Percentiles rank a stretch among this genome's conserved stretches.
These are phyloP conservation scores for Quercus alba DNA, from an alignment of 306 rosid genomes.

Conservation along the genomic window DNA sequence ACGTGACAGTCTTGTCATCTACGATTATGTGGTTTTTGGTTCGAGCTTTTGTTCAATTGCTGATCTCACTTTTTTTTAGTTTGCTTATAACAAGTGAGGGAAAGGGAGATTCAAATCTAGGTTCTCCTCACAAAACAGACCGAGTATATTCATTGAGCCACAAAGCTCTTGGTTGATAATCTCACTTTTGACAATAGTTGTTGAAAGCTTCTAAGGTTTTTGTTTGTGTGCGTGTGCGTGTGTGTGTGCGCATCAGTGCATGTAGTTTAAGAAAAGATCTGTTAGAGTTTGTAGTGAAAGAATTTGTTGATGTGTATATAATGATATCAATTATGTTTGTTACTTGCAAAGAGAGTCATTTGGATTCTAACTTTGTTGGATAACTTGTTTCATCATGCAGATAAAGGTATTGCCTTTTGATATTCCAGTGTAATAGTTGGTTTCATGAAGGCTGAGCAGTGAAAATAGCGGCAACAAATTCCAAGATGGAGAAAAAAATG, in stretches of 20 bases:
- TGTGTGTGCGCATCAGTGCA: not conserved
- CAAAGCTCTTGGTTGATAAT: not conserved
- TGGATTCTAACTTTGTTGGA: conserved; percentile 16
- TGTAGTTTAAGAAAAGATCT: not conserved
- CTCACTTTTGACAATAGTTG: not conserved
- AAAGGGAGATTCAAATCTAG: no score
- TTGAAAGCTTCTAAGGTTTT: not conserved
- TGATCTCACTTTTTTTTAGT: no score
- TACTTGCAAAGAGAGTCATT: not conserved
- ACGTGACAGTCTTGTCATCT: no score
- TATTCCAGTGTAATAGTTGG: conserved; percentile 12
- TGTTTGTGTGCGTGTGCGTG: not conserved
- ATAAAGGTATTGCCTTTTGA: conserved; percentile 11
- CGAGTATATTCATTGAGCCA: no score
- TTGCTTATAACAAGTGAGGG: no score
- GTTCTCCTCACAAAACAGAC: no score
- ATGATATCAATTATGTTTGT: not conserved
- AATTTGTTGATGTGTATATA: not conserved
- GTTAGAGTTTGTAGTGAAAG: not conserved
- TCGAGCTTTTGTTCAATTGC: no score
- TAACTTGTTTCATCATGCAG: conserved; percentile 30
- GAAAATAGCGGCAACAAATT: conserved; percentile 15
- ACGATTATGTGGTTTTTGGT: no score
- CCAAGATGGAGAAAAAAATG: conserved; percentile 37
- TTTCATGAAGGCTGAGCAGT: conserved; percentile 27